These are phyloP conservation scores for Coemansia sp. DNA, from an alignment of 192 early-diverging fungal genomes.

Conservation along the genomic window DNA sequence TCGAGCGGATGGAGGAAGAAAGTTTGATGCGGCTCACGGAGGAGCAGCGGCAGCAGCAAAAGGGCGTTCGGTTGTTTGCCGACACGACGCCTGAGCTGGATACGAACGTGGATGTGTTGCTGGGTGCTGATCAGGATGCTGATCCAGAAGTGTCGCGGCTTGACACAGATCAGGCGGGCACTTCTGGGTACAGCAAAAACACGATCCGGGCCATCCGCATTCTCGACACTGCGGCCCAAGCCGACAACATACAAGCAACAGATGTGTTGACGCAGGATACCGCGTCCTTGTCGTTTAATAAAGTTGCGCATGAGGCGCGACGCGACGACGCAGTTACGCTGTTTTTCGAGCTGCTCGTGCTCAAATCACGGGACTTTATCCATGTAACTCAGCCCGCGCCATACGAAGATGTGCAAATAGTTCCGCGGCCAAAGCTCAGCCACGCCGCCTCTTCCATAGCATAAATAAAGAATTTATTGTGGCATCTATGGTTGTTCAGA, in stretches of 20 bases:
- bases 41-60: conserved; percentile 24
- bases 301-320: conserved; percentile 48
- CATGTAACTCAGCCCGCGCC: conserved; percentile 74
- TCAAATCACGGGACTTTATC: conserved; percentile 84
- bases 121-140: conserved; percentile 1
- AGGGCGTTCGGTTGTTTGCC: conserved; percentile 39
- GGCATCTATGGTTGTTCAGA: no score
- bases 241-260: conserved; percentile 19
- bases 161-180: neutral
- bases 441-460: neutral
- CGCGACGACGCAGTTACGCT: conserved; percentile 73
- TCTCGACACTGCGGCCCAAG: conserved; percentile 52
- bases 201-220: conserved; percentile 66
- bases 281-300: conserved; percentile 33
- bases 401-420: conserved; percentile 81
- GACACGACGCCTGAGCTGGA: conserved; percentile 26
- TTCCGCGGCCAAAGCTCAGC: conserved; percentile 30
- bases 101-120: conserved; percentile 10
- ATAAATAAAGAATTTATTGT: no score
- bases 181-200: conserved; percentile 54
- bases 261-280: conserved; percentile 9
- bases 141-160: neutral
- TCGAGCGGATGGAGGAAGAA: conserved; percentile 52
- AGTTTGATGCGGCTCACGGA: conserved; percentile 42
- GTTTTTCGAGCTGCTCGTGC: conserved; percentile 91